A percentile compares a stretch with the other conserved stretches of the same genome.
Evolutionary conservation across 2,329 filamentous ascomycete genomes (phyloP).

Genomic region (Exserohilum rostratum): DNA sequence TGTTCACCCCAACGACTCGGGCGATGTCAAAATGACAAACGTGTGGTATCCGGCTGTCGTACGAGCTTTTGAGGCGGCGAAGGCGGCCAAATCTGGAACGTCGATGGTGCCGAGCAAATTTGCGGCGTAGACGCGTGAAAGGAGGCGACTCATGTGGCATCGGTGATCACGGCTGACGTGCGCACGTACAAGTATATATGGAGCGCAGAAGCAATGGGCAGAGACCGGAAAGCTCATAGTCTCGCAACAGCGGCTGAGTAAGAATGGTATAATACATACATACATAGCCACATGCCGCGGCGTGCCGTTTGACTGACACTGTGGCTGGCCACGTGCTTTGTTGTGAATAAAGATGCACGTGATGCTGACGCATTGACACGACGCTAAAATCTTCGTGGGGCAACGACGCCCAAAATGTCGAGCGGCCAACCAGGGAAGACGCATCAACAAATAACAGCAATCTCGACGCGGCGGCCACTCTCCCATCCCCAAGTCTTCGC

Average conservation of each 20-base stretch:
- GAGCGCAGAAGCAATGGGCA: too few species aligned
- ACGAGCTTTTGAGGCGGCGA: slow-evolving; percentile 31
- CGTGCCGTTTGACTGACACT: neutral
- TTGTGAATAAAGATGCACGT: slow-evolving; percentile 6
- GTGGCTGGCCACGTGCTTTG: neutral
- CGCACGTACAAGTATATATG: neutral
- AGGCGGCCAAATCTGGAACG: slow-evolving; percentile 27
- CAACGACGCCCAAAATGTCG: slow-evolving; percentile 24
- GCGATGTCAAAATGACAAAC: slow-evolving; percentile 52
- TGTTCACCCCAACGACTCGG: slow-evolving; percentile 50
- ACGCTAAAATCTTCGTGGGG: slow-evolving; percentile 24
- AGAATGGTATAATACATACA: too few species aligned
- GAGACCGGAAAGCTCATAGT: too few species aligned
- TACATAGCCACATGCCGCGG: neutral
- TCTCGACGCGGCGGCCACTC: slow-evolving; percentile 12
- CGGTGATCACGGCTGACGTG: neutral
- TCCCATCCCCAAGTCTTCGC: slow-evolving; percentile 7
- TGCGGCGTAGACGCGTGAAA: neutral
- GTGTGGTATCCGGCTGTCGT: slow-evolving; percentile 41
- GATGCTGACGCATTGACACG: slow-evolving; percentile 9
- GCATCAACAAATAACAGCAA: slow-evolving; percentile 37
- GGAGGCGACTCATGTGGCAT: neutral
- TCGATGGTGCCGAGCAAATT: slow-evolving; percentile 3
- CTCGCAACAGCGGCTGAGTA: neutral
- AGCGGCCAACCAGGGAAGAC: slow-evolving; percentile 19